A percentile compares a stretch with the other conserved stretches of the same genome.
These are phyloP conservation scores for Porpolomopsis calyptriformis DNA, from an alignment of 768 basidiomycete genomes.

Conservation along the genomic window DNA sequence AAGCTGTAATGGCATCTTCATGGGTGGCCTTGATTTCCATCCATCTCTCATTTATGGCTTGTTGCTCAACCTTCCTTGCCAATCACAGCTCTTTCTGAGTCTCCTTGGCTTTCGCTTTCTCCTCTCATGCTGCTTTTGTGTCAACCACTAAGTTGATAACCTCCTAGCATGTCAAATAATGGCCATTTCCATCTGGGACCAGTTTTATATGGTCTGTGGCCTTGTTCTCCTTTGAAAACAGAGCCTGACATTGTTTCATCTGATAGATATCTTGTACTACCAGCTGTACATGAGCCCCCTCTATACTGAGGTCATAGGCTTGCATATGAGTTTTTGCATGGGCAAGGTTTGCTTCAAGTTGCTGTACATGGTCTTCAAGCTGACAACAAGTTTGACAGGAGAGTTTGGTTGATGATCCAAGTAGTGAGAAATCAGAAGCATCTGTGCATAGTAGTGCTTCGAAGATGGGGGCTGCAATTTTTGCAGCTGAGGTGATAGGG, in stretches of 20 bases:
- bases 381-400: background rate
- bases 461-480: too few species aligned
- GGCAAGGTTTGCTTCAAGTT: slow-evolving; percentile 1
- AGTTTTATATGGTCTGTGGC: slow-evolving; percentile 5
- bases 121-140: background rate
- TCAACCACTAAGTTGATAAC: slow-evolving; percentile 4
- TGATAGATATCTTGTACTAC: slow-evolving; percentile 14
- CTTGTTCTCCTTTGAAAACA: slow-evolving; percentile 12
- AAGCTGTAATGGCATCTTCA: slow-evolving; percentile 5
- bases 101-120: slow-evolving; percentile 6
- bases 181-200: slow-evolving; percentile 8
- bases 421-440: too few species aligned
- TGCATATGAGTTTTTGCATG: slow-evolving; percentile 6
- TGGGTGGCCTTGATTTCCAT: slow-evolving; percentile 10
- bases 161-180: slow-evolving; percentile 6
- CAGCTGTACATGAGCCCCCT: slow-evolving; percentile 13
- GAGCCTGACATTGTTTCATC: slow-evolving; percentile 8
- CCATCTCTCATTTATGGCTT: slow-evolving; percentile 12
- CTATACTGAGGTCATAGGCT: slow-evolving; percentile 7
- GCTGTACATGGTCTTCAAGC: slow-evolving; percentile 4
- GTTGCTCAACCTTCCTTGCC: slow-evolving; percentile 5
- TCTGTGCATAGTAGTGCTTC: too few species aligned
- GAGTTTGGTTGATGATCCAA: too few species aligned
- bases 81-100: slow-evolving; percentile 5
- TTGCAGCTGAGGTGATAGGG: too few species aligned